Percentiles rank a stretch among this genome's conserved stretches.
These are phyloP conservation scores for Fusarium sp. DNA, from an alignment of 2,329 filamentous ascomycete genomes.

Conservation along the genomic window DNA sequence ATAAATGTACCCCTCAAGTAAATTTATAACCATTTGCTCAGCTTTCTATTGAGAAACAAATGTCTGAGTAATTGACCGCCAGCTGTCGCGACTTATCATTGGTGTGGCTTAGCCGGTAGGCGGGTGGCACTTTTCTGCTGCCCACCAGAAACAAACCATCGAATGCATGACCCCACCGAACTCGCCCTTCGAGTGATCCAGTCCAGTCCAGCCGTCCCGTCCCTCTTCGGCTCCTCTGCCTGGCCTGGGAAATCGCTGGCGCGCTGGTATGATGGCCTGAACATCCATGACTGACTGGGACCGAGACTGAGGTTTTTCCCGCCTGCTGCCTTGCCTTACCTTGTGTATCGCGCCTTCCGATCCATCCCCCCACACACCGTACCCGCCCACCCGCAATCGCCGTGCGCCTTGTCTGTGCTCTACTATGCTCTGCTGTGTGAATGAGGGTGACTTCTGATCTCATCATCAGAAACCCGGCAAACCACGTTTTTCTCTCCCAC, in stretches of 20 bases:
- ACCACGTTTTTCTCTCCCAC: not conserved
- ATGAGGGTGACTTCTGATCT: slow-evolving; percentile 23
- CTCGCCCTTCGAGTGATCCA: not conserved
- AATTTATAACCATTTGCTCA: not conserved
- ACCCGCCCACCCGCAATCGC: slow-evolving; percentile 32
- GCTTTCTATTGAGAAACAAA: not conserved
- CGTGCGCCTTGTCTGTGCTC: slow-evolving; percentile 2
- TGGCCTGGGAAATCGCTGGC: not conserved
- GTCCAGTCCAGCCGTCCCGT: not conserved
- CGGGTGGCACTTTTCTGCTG: not conserved
- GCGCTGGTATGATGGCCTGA: not conserved
- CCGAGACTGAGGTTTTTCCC: not conserved
- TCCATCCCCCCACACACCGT: slow-evolving; percentile 20
- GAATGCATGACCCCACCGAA: not conserved
- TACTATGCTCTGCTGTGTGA: not conserved
- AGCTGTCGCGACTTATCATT: not conserved
- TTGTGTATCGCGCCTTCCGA: slow-evolving; percentile 27
- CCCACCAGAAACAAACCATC: not conserved
- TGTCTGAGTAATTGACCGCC: not conserved
- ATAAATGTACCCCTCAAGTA: not conserved
- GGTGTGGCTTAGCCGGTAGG: not conserved
- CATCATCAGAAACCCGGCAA: slow-evolving; percentile 19
- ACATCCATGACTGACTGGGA: not conserved
- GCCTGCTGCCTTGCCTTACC: not conserved
- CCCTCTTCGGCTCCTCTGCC: not conserved